phyloP scores from a whole-genome alignment of 805 yeast genomes.

The Yamadazyma takamatsuzukensis region DNA sequence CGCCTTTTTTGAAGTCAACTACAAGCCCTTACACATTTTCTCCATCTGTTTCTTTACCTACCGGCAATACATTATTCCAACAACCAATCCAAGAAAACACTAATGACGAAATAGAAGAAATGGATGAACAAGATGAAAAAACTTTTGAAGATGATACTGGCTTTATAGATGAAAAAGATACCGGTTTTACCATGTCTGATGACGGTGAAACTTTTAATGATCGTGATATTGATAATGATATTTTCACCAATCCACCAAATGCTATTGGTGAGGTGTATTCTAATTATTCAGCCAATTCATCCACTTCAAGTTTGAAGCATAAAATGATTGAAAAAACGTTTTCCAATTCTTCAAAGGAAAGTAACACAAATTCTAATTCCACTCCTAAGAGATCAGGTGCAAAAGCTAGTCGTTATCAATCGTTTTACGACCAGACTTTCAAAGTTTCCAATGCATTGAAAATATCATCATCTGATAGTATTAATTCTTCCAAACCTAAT shows the following conservation, averaged over 20 bases:
- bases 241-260: slow-evolving; percentile 21
- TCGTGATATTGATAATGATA: slow-evolving; percentile 4
- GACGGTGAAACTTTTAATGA: slow-evolving; percentile 5
- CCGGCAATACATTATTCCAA: slow-evolving; percentile 19
- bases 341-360: slow-evolving; percentile 32
- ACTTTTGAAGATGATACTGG: slow-evolving; percentile 10
- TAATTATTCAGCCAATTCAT: slow-evolving; percentile 31
- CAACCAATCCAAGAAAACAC: slow-evolving; percentile 28
- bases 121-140: slow-evolving; percentile 21
- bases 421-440: slow-evolving; percentile 43
- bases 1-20: slow-evolving; percentile 24
- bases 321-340: slow-evolving; percentile 27
- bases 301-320: slow-evolving; percentile 26
- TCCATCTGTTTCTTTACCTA: slow-evolving; percentile 13
- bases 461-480: slow-evolving; percentile 22
- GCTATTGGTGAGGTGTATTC: slow-evolving; percentile 19
- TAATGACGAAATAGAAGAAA: slow-evolving; percentile 9
- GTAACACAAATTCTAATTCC: slow-evolving; percentile 12
- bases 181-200: slow-evolving; percentile 1
- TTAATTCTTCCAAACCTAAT: slow-evolving; percentile 17
- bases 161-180: background rate
- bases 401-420: slow-evolving; percentile 45
- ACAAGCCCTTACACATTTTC: slow-evolving; percentile 12
- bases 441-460: slow-evolving; percentile 44
- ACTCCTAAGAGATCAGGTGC: slow-evolving; percentile 37